Base-by-base conservation (phyloP, 2,329 filamentous ascomycete species). In the Trichoderma sp. region DNA sequence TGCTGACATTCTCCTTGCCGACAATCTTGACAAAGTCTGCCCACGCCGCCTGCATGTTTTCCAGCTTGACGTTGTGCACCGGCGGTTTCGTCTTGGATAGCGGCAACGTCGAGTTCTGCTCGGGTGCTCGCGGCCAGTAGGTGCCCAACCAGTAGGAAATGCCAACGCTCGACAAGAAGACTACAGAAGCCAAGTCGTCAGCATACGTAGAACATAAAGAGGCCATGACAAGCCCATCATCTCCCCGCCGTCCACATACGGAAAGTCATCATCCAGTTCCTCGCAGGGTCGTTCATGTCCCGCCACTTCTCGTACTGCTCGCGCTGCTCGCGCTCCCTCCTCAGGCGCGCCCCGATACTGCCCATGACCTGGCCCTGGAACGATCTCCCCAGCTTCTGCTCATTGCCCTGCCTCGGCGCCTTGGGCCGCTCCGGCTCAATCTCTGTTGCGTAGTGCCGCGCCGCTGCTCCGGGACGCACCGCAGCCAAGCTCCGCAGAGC, bases 41-140 rank as follows among this genome's bases (percentile, higher is more conserved):
- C 89, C 89, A 91, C 4, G 89, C 87, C 29, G 89, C 87, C 78
- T 90, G 86, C 73, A 91, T 84, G 74, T 90, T 89, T 72, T 86
- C 82, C 68, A 86, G 83, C 70, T 84, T 84, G 64, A 83, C 83
- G 72, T 89, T 86, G 78, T 90, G 86, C 72, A 79, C 79, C 10
- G 85, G 85, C n/a, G 83, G 76, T 32, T 73, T 80, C 12, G 83
- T 80, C 61, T 83, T 81, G 69, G 77, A 76, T 8, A 91, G 83
- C 29, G 88, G 87, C 3, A 88, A 78, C 12, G 89, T 91, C 71
- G 89, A 91, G 37, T 78, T 76, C 12, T 84, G 79, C 37, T 85
- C 83, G 27, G 81, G 76, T 19, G 84, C 82, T 60, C 80, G 83
- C 35, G 84, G 84, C 72, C 82, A 83, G 72, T 84, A 81, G 22